These are phyloP conservation scores for Otatea glauca DNA, from an alignment of 176 grass and related monocot genomes.

Conservation along the genomic window DNA sequence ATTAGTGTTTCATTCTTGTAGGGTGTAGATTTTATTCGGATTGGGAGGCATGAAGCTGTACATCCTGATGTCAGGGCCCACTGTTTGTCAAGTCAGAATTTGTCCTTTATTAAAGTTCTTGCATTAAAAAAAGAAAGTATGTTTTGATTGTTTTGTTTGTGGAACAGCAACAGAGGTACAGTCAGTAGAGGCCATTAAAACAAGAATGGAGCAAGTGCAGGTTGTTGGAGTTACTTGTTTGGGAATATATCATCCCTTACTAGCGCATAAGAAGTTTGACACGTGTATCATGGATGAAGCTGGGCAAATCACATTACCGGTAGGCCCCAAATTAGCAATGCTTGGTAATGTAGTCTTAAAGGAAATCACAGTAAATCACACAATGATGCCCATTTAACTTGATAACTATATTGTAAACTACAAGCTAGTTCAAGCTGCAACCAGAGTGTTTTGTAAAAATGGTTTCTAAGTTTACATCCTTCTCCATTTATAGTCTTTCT, in stretches of 20 bases:
- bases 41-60: slow-evolving; percentile 85
- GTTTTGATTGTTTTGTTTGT: slow-evolving; percentile 47
- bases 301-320: slow-evolving; percentile 96
- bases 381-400: slow-evolving; percentile 14
- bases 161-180: slow-evolving; percentile 62
- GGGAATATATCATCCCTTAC: slow-evolving; percentile 87
- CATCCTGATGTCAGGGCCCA: slow-evolving; percentile 72
- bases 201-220: slow-evolving; percentile 80
- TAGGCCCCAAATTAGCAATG: slow-evolving; percentile 45
- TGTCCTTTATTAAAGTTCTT: slow-evolving; percentile 38
- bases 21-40: slow-evolving; percentile 95
- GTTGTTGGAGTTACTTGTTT: slow-evolving; percentile 97
- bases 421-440: slow-evolving; percentile 21
- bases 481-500: not conserved
- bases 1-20: slow-evolving; percentile 43
- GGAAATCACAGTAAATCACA: not conserved
- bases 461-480: slow-evolving; percentile 17
- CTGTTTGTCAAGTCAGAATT: slow-evolving; percentile 76
- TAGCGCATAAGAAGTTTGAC: slow-evolving; percentile 93
- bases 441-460: slow-evolving; percentile 29
- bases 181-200: slow-evolving; percentile 78
- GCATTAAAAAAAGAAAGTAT: slow-evolving; percentile 21
- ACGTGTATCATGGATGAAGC: slow-evolving; percentile 99
- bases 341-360: slow-evolving; percentile 24
- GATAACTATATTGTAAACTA: not conserved